Percentiles rank a stretch among this genome's conserved stretches.
phyloP scores from a whole-genome alignment of 306 rosid genomes.

The Prinsepia uniflora region DNA sequence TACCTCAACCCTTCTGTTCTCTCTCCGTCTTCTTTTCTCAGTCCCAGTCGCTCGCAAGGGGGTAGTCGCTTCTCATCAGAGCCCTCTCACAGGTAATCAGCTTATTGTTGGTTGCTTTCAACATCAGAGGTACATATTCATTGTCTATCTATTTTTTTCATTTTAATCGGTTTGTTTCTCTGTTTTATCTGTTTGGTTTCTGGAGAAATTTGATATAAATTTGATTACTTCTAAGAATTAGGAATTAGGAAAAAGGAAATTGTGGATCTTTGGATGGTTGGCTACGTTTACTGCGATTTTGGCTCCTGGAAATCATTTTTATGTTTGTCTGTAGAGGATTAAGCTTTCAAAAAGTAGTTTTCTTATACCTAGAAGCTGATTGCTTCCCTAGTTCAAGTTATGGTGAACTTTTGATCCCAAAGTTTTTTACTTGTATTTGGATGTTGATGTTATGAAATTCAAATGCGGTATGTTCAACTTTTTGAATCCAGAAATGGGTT shows the following conservation, averaged over 20 bases:
- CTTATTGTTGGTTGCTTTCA: background rate
- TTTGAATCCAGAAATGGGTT: background rate
- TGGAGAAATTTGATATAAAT: too few relatives aligned
- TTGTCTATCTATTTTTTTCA: too few relatives aligned
- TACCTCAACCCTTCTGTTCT: too few relatives aligned
- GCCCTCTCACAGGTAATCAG: background rate
- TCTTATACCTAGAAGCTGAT: background rate
- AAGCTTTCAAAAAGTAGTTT: background rate
- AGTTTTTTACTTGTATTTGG: background rate
- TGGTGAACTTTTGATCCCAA: background rate
- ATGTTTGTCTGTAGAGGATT: background rate
- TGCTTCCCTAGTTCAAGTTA: background rate
- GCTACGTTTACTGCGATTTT: background rate
- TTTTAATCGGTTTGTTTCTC: too few relatives aligned
- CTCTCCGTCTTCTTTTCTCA: background rate
- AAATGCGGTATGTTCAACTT: background rate
- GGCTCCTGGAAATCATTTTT: background rate
- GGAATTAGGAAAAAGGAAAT: background rate
- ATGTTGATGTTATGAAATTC: background rate
- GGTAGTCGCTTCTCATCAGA: background rate
- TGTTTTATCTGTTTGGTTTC: too few relatives aligned
- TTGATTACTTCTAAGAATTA: background rate
- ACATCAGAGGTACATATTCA: too few relatives aligned
- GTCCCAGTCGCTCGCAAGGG: too few relatives aligned
- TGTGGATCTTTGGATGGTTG: background rate